A percentile compares a stretch with the other conserved stretches of the same genome.
Evolutionary conservation across 495 filamentous ascomycete genomes (phyloP).

Genomic region (Aspergillus affinis): DNA sequence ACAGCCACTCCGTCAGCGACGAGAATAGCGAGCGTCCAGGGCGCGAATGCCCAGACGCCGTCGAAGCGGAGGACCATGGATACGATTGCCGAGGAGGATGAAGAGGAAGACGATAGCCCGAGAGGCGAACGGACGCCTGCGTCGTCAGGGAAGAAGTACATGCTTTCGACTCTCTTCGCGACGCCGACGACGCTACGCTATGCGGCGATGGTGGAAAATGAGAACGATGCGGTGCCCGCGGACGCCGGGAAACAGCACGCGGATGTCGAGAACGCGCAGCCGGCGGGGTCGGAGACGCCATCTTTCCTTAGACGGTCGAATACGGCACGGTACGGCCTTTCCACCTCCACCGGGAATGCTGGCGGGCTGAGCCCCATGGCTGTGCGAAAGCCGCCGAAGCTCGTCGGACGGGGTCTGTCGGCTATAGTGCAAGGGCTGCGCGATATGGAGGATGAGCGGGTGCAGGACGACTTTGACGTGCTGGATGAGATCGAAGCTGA

Average conservation of each 20-base stretch:
- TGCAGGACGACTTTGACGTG: conserved; percentile 80
- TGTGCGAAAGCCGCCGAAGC: conserved; percentile 58
- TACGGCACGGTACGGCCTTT: conserved; percentile 27
- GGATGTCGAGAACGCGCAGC: conserved; percentile 20
- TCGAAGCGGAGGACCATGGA: conserved; percentile 35
- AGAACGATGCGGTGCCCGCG: conserved; percentile 4
- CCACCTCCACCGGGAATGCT: conserved; percentile 13
- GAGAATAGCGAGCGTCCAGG: conserved; percentile 29
- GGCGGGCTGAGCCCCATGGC: conserved; percentile 47
- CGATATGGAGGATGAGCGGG: conserved; percentile 73
- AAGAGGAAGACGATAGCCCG: conserved; percentile 33
- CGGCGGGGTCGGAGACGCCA: conserved; percentile 55
- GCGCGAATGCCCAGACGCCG: conserved; percentile 42
- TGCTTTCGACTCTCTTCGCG: conserved; percentile 60
- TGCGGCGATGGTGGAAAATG: conserved; percentile 43
- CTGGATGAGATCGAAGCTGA: conserved; percentile 75
- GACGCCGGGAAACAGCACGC: conserved; percentile 24
- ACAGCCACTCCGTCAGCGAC: conserved; percentile 42
- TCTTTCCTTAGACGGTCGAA: conserved; percentile 67
- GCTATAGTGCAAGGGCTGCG: conserved; percentile 74
- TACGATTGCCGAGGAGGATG: conserved; percentile 32
- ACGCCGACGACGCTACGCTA: conserved; percentile 59
- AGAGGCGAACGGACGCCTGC: conserved; percentile 59
- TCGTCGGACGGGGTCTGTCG: conserved; percentile 71
- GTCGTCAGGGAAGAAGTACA: conserved; percentile 59